Evolutionary conservation across 148 eudicot genomes (phyloP).

Genomic region (Camellia lanceoleosa): DNA sequence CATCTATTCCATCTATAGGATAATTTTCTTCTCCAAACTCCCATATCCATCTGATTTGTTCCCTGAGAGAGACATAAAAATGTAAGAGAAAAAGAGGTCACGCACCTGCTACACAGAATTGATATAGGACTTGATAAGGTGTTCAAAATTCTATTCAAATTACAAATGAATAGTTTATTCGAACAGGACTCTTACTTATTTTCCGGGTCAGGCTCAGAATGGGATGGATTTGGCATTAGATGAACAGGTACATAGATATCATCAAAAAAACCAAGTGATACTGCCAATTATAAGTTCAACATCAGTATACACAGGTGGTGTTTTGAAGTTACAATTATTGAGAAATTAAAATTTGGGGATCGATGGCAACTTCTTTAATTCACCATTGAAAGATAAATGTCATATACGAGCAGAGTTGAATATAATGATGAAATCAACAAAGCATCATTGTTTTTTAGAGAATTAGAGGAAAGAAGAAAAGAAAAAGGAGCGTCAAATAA

Average conservation of each 20-base stretch:
- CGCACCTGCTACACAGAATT: background rate
- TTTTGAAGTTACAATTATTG: no score
- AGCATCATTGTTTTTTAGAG: no score
- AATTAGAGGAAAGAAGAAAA: no score
- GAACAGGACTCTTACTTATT: slow-evolving; percentile 45
- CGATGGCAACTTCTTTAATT: no score
- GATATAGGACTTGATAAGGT: background rate
- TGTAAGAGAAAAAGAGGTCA: slow-evolving; percentile 6
- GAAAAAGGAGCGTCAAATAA: no score
- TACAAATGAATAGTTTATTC: background rate
- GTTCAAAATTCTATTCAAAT: background rate
- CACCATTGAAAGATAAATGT: no score
- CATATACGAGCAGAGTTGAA: no score
- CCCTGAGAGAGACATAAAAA: slow-evolving; percentile 28
- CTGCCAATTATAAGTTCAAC: slow-evolving; percentile 36
- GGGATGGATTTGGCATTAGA: slow-evolving; percentile 51
- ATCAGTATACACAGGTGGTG: background rate
- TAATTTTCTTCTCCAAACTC: slow-evolving; percentile 27
- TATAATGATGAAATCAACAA: no score
- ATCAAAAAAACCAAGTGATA: slow-evolving; percentile 84
- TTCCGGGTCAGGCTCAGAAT: slow-evolving; percentile 37
- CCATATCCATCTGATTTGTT: slow-evolving; percentile 56
- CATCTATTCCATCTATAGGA: slow-evolving; percentile 40
- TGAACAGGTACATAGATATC: slow-evolving; percentile 66
- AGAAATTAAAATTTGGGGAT: no score